phyloP scores from a whole-genome alignment of 805 yeast genomes.

The Phaffomyces antillensis region DNA sequence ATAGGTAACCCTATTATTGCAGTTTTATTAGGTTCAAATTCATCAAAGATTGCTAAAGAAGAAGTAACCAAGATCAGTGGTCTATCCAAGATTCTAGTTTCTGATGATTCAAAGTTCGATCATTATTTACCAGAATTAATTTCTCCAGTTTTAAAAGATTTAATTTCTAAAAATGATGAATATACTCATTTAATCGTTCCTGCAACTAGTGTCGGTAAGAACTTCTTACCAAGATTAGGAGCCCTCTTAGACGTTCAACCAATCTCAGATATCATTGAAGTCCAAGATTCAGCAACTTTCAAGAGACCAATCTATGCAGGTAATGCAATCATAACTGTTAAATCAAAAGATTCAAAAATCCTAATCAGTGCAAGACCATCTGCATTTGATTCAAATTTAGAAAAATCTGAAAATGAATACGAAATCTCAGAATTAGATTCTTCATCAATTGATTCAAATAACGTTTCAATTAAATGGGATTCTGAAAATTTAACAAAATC shows the following conservation, averaged over 20 bases:
- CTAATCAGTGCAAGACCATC: conserved; percentile 79
- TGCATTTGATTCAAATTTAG: conserved; percentile 52
- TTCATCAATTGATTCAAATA: conserved; percentile 27
- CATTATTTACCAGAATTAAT: conserved; percentile 75
- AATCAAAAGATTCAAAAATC: conserved; percentile 56
- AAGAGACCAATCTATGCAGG: conserved; percentile 96
- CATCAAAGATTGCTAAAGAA: conserved; percentile 38
- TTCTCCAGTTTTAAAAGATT: conserved; percentile 54
- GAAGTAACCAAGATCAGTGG: conserved; percentile 47
- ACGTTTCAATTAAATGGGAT: conserved; percentile 42
- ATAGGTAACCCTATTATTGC: conserved; percentile 80
- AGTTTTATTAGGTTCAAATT: conserved; percentile 58
- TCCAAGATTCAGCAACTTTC: conserved; percentile 63
- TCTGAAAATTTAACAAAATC: conserved; percentile 67
- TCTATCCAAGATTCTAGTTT: conserved; percentile 36
- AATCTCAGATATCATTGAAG: conserved; percentile 69
- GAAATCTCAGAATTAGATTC: conserved; percentile 42
- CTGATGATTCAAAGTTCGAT: conserved; percentile 51
- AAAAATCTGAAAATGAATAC: conserved; percentile 30
- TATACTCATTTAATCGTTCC: conserved; percentile 70
- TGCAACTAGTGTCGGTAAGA: conserved; percentile 84
- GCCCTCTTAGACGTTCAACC: conserved; percentile 86
- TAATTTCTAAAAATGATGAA: conserved; percentile 23
- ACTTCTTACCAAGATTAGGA: conserved; percentile 77
- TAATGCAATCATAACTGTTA: conserved; percentile 79